Conservation (phyloP, 192 early-diverging fungal species). For the Linnemannia zychae region DNA sequence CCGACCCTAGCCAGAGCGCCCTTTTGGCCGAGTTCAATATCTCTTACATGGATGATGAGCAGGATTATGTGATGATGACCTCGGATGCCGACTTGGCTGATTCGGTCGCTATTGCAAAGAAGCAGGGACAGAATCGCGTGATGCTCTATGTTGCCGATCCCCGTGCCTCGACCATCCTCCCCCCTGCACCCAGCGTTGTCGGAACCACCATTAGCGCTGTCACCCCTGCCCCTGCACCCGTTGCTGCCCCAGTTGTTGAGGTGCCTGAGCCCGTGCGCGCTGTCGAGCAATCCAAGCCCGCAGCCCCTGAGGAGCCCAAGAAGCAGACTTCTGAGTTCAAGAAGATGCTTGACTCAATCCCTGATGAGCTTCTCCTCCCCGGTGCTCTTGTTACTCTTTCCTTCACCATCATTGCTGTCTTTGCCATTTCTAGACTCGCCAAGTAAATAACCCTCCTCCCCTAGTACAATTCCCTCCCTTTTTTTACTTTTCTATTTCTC, state of each 20-base stretch:
- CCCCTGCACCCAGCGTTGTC: slow-evolving; percentile 14
- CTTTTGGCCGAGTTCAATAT: slow-evolving; percentile 63
- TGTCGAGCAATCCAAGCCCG: slow-evolving; percentile 25
- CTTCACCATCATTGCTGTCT: slow-evolving; percentile 67
- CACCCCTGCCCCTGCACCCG: slow-evolving; percentile 16
- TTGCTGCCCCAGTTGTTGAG: slow-evolving; percentile 12
- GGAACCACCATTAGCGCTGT: background rate
- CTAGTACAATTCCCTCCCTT: background rate
- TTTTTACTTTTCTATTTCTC: background rate
- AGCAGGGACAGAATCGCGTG: slow-evolving; percentile 82
- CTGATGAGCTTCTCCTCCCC: slow-evolving; percentile 66
- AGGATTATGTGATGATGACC: slow-evolving; percentile 86
- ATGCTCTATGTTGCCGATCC: slow-evolving; percentile 73
- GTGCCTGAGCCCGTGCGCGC: slow-evolving; percentile 9
- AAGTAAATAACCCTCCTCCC: slow-evolving; percentile 20
- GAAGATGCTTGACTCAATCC: slow-evolving; percentile 48
- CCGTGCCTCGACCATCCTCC: slow-evolving; percentile 36
- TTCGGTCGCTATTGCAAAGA: slow-evolving; percentile 84
- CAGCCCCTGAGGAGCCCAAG: slow-evolving; percentile 34
- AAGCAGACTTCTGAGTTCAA: slow-evolving; percentile 48
- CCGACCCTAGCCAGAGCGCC: slow-evolving; percentile 58
- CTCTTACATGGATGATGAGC: slow-evolving; percentile 93
- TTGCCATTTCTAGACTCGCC: slow-evolving; percentile 56
- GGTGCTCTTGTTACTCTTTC: slow-evolving; percentile 66
- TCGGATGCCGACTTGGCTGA: slow-evolving; percentile 85